Evolutionary conservation across 2,329 filamentous ascomycete genomes (phyloP).

Genomic region (Elsinoe fawcettii): DNA sequence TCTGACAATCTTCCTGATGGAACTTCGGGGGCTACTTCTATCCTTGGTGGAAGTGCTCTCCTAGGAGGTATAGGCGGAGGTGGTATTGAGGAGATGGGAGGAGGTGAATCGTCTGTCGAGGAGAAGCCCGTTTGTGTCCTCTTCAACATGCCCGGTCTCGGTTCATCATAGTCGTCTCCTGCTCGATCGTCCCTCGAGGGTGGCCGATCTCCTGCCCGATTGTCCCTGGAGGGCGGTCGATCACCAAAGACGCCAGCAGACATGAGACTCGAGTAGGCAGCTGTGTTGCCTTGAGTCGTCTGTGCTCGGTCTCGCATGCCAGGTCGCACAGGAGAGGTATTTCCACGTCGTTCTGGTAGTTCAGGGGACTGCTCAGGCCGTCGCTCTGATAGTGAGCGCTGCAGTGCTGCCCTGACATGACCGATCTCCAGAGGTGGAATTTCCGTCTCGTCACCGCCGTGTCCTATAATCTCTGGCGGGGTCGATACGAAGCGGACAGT

Average conservation of each 20-base stretch:
- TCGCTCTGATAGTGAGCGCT: slow-evolving; percentile 25
- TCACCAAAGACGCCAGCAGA: slow-evolving; percentile 14
- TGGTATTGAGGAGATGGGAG: neutral
- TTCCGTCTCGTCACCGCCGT: slow-evolving; percentile 82
- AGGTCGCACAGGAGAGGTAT: slow-evolving; percentile 38
- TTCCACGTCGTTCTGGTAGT: slow-evolving; percentile 23
- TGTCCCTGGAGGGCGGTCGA: slow-evolving; percentile 8
- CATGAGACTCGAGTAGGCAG: slow-evolving; percentile 2
- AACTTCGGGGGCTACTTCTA: neutral
- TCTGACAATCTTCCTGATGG: neutral
- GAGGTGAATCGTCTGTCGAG: slow-evolving; percentile 8
- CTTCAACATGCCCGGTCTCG: slow-evolving; percentile 10
- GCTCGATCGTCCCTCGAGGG: slow-evolving; percentile 1
- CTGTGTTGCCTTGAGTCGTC: slow-evolving; percentile 1
- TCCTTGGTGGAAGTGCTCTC: neutral
- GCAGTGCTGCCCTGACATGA: slow-evolving; percentile 40
- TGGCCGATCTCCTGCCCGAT: slow-evolving; percentile 2
- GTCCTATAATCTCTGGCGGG: slow-evolving; percentile 74
- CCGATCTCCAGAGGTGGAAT: slow-evolving; percentile 65
- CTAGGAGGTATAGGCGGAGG: neutral
- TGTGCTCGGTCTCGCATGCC: slow-evolving; percentile 12
- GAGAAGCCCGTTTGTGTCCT: slow-evolving; percentile 15
- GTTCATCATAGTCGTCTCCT: neutral
- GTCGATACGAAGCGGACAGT: slow-evolving; percentile 66
- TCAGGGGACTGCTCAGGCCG: slow-evolving; percentile 19